Conservation (phyloP, 1,284 basidiomycete species). For the Taiwanofungus camphoratus region DNA sequence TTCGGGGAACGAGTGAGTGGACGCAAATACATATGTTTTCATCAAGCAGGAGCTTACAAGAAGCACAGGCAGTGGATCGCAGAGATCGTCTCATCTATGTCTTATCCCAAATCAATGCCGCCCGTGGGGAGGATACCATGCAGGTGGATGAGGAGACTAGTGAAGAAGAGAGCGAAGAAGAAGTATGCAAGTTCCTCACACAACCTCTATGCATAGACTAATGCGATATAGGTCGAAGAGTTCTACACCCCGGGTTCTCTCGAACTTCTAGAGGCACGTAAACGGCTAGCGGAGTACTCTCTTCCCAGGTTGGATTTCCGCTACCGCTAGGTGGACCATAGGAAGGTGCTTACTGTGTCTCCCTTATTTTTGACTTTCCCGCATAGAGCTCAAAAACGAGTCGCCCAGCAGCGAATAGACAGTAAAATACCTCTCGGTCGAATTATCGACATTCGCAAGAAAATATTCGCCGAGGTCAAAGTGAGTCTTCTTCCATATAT, state of each 20-base stretch:
- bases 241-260: conserved; percentile 93
- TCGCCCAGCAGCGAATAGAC: conserved; percentile 86
- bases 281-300: conserved; percentile 87
- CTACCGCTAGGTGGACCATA: conserved; percentile 44
- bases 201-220: no score
- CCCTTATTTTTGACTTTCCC: conserved; percentile 31
- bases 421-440: conserved; percentile 84
- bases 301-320: conserved; percentile 81
- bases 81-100: conserved; percentile 93
- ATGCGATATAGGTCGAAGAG: conserved; percentile 83
- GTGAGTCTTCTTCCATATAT: conserved; percentile 36
- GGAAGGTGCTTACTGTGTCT: conserved; percentile 71
- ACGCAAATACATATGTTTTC: conserved; percentile 10
- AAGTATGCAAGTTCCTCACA: conserved; percentile 41
- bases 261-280: conserved; percentile 79
- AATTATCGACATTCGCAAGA: conserved; percentile 87
- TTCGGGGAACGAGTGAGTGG: conserved; percentile 90
- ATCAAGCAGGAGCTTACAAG: conserved; percentile 10
- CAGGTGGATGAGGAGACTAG: conserved; percentile 65
- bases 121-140: conserved; percentile 67
- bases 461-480: conserved; percentile 85
- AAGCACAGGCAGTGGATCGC: conserved; percentile 70
- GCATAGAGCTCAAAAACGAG: conserved; percentile 85
- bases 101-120: conserved; percentile 84
- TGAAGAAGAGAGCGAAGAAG: conserved; percentile 66